Percentiles rank a stretch among this genome's conserved stretches.
phyloP scores from a whole-genome alignment of 1,139 yeast genomes.

The Nakaseomyces glabratus region DNA sequence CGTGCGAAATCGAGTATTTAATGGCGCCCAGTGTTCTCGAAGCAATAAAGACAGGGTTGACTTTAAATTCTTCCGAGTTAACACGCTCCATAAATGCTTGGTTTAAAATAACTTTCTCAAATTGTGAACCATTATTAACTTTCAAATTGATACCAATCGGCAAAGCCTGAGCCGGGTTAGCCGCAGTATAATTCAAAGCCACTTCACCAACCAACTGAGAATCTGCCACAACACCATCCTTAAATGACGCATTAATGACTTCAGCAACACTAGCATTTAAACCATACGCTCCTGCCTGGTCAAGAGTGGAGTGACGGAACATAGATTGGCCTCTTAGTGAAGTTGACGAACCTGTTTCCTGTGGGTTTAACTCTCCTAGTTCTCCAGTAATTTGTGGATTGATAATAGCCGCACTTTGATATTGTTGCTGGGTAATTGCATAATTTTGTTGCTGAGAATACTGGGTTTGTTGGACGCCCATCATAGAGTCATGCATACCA shows the following conservation, averaged over 20 bases:
- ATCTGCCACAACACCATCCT: constrained; percentile 50
- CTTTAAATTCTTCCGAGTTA: constrained; percentile 29
- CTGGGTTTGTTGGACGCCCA: neutral
- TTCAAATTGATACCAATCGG: constrained; percentile 33
- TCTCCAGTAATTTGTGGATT: constrained; percentile 22
- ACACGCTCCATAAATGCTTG: constrained; percentile 33
- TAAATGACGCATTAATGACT: constrained; percentile 63
- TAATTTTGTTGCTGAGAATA: constrained; percentile 5
- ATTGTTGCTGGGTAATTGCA: constrained; percentile 4
- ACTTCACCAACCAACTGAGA: constrained; percentile 70
- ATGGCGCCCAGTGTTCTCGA: constrained; percentile 65
- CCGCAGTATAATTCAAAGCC: constrained; percentile 50
- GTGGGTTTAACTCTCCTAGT: constrained; percentile 31
- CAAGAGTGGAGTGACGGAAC: constrained; percentile 42
- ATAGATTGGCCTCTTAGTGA: constrained; percentile 24
- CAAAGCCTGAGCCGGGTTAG: constrained; percentile 16
- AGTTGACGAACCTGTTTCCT: constrained; percentile 33
- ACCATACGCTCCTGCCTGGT: constrained; percentile 38
- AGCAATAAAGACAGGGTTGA: constrained; percentile 33
- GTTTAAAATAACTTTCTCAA: constrained; percentile 34
- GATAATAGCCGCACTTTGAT: constrained; percentile 3
- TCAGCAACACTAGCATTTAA: constrained; percentile 74
- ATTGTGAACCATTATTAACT: constrained; percentile 24
- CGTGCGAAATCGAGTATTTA: constrained; percentile 49
- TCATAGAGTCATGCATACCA: neutral